Evolutionary conservation across 768 basidiomycete genomes (phyloP), one percentile per base, ranked within the genome.

Genomic region (Termitomyces eurrhizus): DNA sequence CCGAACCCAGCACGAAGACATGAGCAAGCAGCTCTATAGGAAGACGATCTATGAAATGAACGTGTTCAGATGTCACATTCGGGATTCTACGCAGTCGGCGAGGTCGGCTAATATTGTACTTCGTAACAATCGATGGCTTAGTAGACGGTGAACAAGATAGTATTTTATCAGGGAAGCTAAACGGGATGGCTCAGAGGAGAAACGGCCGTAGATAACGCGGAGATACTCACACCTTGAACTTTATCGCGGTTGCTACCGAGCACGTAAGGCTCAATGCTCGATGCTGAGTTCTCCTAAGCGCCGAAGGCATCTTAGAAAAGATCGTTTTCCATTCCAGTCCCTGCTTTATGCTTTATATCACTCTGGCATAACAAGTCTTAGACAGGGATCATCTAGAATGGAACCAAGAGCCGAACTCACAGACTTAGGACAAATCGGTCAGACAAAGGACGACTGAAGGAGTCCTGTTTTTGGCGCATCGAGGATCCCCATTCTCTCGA

Each of bases 1-100:
- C 73, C 13, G 85, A 77, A 16, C 84, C 89, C 14, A 86, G 72
- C 26, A 82, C 68, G 68, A 92, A 90, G 52, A 90, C 80, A 61
- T 83, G 79, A 41, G 83, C 75, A 42, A 91, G 77, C 18, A 92
- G 70, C 68, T 92, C 89, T 35, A 75, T 72, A 9, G 89, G 89
- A 49, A 91, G 81, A 29, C 70, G 67, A 61, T 79, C 79, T 56
- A 90, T 83, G 61, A 80, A 78, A 64, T 87, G 86, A 11, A 70
- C 52, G 4, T 69, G 65, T 42, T 46, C 54, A 56, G 67, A 60
- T 44, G 54, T 49, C 24, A 71, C 64, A 14, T 59, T 59, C 50
- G 72, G 67, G 36, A 69, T 67, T 52, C 71, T 70, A 62, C 71
- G 72, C 16, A 78, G 74, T 56, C 74, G 74, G 42, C 68, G 73